Base-by-base conservation (phyloP, 2,329 filamentous ascomycete genomes). In the Whalleya microplaca region DNA sequence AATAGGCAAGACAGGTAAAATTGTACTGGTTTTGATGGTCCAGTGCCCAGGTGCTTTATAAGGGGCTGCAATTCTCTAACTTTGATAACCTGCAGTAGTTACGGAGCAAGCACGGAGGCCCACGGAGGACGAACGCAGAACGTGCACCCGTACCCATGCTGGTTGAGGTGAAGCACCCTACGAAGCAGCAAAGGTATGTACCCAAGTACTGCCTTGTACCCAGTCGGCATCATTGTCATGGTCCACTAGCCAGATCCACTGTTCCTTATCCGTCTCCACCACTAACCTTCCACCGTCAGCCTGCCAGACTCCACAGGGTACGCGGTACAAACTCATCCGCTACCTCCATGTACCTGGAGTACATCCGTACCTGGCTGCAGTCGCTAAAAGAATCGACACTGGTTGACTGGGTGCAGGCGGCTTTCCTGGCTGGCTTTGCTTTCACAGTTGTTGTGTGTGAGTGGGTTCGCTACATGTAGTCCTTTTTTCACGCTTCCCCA, bases 401-500 rank as follows among this genome's bases (percentile, higher is more conserved):
- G 32, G 32, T 37, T 37, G 32, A 37, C 32, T 37, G 32, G 32
- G 32, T 37, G 32, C 32, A 37, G 32, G 32, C 14, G 32, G 32
- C 32, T 37, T 16, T 37, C 32, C 23, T 27, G 23, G 9, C 23
- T 27, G 4, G 4, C 9, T 12, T 37, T 5, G 32, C 32, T 37
- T 37, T 37, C 32, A 37, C 5, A 7, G 32, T 37, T 14, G 32
- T 37, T 49, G 41, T 18, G 41, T 56, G 59, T 59, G 56, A 53
- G 59, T 59, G 59, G 56, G 54, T 27, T 59, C 50, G 12, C 52
- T 47, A n/a, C n/a, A n/a, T n/a, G n/a, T n/a, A 40, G 45, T 41
- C 54, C 54, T 59, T 62, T 58, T 59, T 52, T 53, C 49, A 32
- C 21, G 42, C 29, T 48, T 41, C 37, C 44, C 57, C 54, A 53